These are phyloP conservation scores for Backusella westeae DNA, from an alignment of 192 early-diverging fungal species.

Conservation along the genomic window DNA sequence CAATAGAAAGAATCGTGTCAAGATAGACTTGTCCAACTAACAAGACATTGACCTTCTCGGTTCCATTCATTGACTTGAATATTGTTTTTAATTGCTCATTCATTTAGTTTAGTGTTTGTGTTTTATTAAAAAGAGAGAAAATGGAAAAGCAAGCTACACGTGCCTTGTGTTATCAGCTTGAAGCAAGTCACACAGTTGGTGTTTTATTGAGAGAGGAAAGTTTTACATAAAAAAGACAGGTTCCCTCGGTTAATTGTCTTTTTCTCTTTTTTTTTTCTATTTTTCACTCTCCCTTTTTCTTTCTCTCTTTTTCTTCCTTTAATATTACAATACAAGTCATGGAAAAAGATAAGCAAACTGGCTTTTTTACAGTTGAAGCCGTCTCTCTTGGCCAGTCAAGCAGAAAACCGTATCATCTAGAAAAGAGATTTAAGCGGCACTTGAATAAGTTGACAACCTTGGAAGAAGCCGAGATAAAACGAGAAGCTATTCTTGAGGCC, in stretches of 20 bases:
- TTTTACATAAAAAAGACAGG: background rate
- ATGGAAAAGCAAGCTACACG: background rate
- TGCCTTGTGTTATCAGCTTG: background rate
- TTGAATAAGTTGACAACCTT: slow-evolving; percentile 1
- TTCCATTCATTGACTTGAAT: background rate
- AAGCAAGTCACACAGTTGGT: background rate
- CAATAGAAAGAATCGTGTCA: slow-evolving; percentile 62
- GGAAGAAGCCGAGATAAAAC: slow-evolving; percentile 16
- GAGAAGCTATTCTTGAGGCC: slow-evolving; percentile 24
- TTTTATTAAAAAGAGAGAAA: background rate
- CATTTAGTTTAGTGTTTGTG: background rate
- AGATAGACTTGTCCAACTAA: slow-evolving; percentile 55
- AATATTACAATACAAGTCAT: background rate
- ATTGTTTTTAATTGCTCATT: background rate
- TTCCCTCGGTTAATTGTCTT: background rate
- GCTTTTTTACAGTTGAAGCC: slow-evolving; percentile 23
- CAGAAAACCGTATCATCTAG: slow-evolving; percentile 24
- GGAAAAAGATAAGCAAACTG: slow-evolving; percentile 6
- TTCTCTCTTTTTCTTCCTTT: background rate
- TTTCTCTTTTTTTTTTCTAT: background rate
- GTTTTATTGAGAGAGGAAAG: background rate
- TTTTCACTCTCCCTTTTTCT: background rate
- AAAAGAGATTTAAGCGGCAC: slow-evolving; percentile 21
- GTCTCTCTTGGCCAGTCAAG: slow-evolving; percentile 12
- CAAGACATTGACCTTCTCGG: slow-evolving; percentile 21